Evolutionary conservation across 768 basidiomycete genomes (phyloP), one percentile per base, ranked within the genome.

Genomic region (Psilocybe cubensis): DNA sequence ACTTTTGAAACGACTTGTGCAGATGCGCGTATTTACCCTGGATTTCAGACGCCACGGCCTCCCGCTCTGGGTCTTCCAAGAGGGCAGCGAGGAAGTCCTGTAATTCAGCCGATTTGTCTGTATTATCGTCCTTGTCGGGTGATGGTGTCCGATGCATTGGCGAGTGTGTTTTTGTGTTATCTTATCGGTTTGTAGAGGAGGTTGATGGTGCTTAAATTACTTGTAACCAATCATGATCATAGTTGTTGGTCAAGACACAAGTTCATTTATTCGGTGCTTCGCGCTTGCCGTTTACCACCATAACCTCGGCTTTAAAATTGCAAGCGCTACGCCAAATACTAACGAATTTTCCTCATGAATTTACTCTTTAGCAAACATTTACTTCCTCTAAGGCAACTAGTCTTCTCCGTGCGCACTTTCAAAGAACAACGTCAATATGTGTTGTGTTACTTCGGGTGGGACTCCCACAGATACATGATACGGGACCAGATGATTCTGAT

Each of bases 1-100:
- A 31, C 40, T 38, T 56, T 46, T 35, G 44, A 24, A 14, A 56
- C 14, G 27, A 48, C n/a, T 45, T 25, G 28, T 51, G 35, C 27
- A 35, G 21, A 25, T 25, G 28, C 49, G 35, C 27, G 29, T 18
- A 25, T 63, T 52, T 65, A 76, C 81, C 81, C 69, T 81, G 75
- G 28, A 82, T 72, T 65, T 82, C 81, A 24, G 78, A 81, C 9
- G 72, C 77, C 41, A 80, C 74, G 27, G 69, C 50, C 62, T 81
- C 79, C 43, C 68, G 67, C 20, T 76, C 78, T 48, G 75, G 75
- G 17, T 68, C 56, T 42, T 74, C 63, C 9, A 66, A 66, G 18
- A 81, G 71, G 6, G 70, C 62, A 17, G 63, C 61, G 17, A 79
- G 69, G 23, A 81, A 68, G 18, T 72, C 54, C 52, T 70, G 66